Base-by-base conservation (phyloP, 345 rosid genomes). In the Lenwebbia sp. region DNA sequence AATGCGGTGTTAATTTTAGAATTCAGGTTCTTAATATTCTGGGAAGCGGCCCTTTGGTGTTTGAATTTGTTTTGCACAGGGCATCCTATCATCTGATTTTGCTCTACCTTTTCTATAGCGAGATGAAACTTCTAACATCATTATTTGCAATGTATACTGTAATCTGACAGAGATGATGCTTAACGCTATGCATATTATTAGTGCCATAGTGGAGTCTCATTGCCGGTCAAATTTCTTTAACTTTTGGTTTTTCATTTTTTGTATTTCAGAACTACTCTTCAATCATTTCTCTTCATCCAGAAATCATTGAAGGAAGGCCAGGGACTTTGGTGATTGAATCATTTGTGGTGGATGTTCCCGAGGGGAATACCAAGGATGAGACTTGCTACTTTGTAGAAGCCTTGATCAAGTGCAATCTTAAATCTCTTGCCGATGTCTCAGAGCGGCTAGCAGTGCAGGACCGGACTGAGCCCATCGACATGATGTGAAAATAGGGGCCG, bases 331-430 rank as follows among this genome's bases (percentile, higher is more conserved):
- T 93, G 89, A 89, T 96, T 0, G 99, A 98, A 89, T 98, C 99
- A 0, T 98, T 94, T 87, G 95, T 96, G 84, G 99, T 98, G 86
- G 99, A 98, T 82, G 96, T 94, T 49, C 99, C 99, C 17, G 93
- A 96, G 58, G 98, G 99, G 76, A 96, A 98, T 90, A 98, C 99
- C 86, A 91, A 93, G 90, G 99, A 96, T 50, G 99, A 98, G 87
- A 98, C 99, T 70, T 95, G 98, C 85, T 98, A 94, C 94, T 96
- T 98, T 53, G 96, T 98, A 2, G 95, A 95, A 88, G 98, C 99
- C 85, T 85, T 98, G 47, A 94, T 98, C 89, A 93, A 92, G 87
- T 96, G 97, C 93, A 98, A 96, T 88, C 98, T 96, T 90, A 95
- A 93, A 87, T 96, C 99, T 87, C 92, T 96, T 86, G 94, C 95